phyloP scores from a whole-genome alignment of 2,329 filamentous ascomycete genomes.

The Colletotrichum tropicale region DNA sequence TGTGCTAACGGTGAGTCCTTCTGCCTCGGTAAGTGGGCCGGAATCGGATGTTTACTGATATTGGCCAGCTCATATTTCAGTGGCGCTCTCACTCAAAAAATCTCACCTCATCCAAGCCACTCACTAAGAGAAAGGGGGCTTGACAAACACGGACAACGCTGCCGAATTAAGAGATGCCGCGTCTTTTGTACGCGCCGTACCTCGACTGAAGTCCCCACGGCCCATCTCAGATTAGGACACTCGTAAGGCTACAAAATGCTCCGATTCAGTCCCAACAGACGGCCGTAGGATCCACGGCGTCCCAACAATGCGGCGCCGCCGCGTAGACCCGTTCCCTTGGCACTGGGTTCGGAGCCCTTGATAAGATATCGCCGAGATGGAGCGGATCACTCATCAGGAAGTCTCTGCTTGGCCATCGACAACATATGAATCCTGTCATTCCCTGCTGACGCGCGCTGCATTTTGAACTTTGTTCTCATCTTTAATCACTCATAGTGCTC shows the following conservation, averaged over 20 bases:
- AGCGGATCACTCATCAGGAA: background rate
- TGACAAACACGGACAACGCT: background rate
- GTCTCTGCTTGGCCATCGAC: background rate
- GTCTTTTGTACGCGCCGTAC: background rate
- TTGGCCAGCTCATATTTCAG: background rate
- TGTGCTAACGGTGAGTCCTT: background rate
- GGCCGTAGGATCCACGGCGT: background rate
- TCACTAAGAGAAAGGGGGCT: background rate
- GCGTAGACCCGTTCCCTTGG: background rate
- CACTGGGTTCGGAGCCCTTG: background rate
- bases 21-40: background rate
- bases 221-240: background rate
- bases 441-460: background rate
- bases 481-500: background rate
- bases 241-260: background rate
- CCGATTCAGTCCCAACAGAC: background rate
- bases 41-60: background rate
- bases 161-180: background rate
- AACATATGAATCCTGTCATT: background rate
- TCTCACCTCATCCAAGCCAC: background rate
- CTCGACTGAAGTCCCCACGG: background rate
- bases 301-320: background rate
- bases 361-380: background rate
- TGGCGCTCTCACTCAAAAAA: background rate
- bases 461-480: rapidly evolving